Conservation (phyloP, 257 asterid genomes). For the Solanum sparsipilum region DNA sequence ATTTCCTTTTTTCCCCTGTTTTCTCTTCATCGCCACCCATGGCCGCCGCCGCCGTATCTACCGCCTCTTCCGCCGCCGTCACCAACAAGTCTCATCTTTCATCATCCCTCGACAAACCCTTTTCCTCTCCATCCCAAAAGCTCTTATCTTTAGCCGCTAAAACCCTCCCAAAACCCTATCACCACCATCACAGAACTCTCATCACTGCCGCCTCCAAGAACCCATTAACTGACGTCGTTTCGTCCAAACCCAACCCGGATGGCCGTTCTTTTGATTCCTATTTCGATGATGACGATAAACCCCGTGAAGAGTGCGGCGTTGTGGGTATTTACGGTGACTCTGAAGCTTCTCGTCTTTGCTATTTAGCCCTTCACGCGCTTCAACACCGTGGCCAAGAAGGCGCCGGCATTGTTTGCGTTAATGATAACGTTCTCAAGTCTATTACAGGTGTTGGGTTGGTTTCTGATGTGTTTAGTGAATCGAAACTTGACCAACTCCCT, state of each 20-base stretch:
- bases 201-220: constrained; percentile 22
- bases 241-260: not conserved
- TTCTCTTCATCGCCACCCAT: not conserved
- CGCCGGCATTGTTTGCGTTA: constrained; percentile 77
- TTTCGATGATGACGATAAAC: constrained; percentile 37
- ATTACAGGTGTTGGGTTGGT: constrained; percentile 83
- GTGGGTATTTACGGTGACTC: constrained; percentile 93
- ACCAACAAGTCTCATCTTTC: constrained; percentile 10
- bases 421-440: constrained; percentile 55
- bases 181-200: constrained; percentile 12
- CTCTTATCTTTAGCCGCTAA: constrained; percentile 6
- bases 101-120: constrained; percentile 3
- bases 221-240: constrained; percentile 35
- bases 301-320: constrained; percentile 89
- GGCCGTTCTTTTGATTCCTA: not conserved
- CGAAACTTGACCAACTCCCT: constrained; percentile 61
- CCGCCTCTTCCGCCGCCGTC: constrained; percentile 5
- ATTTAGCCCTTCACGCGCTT: constrained; percentile 78
- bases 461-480: constrained; percentile 66
- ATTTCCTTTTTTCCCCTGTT: not conserved
- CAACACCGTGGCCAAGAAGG: constrained; percentile 98
- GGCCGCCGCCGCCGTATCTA: constrained; percentile 28
- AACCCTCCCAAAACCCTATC: constrained; percentile 24
- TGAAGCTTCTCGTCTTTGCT: constrained; percentile 78
- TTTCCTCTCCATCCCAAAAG: not conserved